These are phyloP conservation scores for Zymoseptoria pseudotritici DNA, from an alignment of 2,329 filamentous ascomycete genomes.

Conservation along the genomic window DNA sequence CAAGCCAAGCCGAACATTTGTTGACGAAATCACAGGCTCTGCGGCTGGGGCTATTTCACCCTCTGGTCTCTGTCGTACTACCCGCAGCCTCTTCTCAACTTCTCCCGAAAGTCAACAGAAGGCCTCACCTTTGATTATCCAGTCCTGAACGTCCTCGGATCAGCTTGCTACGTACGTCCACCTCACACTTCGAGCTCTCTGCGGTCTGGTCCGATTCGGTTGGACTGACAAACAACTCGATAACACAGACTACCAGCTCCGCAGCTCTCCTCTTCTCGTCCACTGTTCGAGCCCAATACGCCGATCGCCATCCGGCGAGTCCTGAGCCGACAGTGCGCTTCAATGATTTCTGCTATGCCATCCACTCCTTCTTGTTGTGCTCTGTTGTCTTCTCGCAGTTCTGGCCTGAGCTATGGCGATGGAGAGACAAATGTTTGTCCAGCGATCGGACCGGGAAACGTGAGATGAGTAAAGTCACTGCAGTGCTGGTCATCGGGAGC, in stretches of 20 bases:
- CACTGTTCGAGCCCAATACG: constrained; percentile 72
- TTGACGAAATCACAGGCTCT: constrained; percentile 9
- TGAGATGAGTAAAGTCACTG: not conserved
- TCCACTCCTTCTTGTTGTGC: constrained; percentile 71
- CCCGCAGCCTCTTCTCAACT: constrained; percentile 79
- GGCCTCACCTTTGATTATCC: constrained; percentile 87
- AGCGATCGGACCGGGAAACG: not conserved
- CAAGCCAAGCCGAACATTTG: not conserved
- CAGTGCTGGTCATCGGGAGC: not conserved
- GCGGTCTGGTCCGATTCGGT: not conserved
- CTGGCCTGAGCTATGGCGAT: constrained; percentile 64
- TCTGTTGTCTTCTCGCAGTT: constrained; percentile 71
- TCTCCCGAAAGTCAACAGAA: constrained; percentile 64
- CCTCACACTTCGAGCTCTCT: not conserved
- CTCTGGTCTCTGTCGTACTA: constrained; percentile 79
- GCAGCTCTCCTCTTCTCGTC: constrained; percentile 69
- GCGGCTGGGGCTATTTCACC: constrained; percentile 21
- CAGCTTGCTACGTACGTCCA: constrained; percentile 54
- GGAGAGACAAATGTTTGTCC: constrained; percentile 38
- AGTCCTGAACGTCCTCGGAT: constrained; percentile 63
- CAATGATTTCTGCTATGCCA: constrained; percentile 84
- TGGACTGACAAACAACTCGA: not conserved
- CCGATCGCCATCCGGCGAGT: constrained; percentile 62
- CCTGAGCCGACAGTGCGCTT: constrained; percentile 74
- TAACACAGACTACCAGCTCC: constrained; percentile 50